Percentiles rank a stretch among this genome's conserved stretches.
Evolutionary conservation across 371 early-diverging fungal species (phyloP).

Genomic region (Rhizopus stolonifer): DNA sequence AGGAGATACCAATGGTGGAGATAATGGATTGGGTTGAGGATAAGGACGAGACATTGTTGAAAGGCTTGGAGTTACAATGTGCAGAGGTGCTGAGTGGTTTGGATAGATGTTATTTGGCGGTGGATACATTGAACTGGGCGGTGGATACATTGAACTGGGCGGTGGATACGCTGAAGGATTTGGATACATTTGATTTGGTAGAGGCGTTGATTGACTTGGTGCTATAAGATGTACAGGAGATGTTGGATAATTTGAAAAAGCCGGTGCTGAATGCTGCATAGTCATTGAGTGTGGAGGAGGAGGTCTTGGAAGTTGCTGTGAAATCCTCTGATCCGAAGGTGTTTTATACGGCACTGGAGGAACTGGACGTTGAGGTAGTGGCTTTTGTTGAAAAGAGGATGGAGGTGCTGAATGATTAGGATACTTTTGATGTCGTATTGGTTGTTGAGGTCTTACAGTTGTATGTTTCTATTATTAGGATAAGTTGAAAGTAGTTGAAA

Average conservation of each 20-base stretch:
- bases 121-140: background rate
- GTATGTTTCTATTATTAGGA: conserved; percentile 10
- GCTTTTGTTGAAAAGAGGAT: background rate
- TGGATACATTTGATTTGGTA: background rate
- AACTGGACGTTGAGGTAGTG: background rate
- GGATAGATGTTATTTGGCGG: background rate
- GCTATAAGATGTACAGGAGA: too few species aligned
- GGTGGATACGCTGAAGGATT: background rate
- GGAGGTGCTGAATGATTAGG: background rate
- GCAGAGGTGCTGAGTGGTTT: too few species aligned
- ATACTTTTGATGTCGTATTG: conserved; percentile 20
- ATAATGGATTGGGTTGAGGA: background rate
- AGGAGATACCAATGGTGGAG: background rate
- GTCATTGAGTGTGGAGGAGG: too few species aligned
- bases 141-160: background rate
- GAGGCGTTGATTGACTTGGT: too few species aligned
- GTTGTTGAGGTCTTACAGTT: conserved; percentile 16
- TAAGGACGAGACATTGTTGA: too few species aligned
- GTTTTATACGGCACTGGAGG: background rate
- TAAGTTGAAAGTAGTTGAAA: too few species aligned
- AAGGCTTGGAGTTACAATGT: too few species aligned
- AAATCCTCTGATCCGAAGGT: too few species aligned
- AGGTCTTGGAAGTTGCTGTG: too few species aligned
- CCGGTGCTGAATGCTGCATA: too few species aligned
- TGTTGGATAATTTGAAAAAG: too few species aligned